Evolutionary conservation across 495 filamentous ascomycete genomes (phyloP), one percentile per base, ranked within the genome.

Genomic region (Penicillium roqueforti): DNA sequence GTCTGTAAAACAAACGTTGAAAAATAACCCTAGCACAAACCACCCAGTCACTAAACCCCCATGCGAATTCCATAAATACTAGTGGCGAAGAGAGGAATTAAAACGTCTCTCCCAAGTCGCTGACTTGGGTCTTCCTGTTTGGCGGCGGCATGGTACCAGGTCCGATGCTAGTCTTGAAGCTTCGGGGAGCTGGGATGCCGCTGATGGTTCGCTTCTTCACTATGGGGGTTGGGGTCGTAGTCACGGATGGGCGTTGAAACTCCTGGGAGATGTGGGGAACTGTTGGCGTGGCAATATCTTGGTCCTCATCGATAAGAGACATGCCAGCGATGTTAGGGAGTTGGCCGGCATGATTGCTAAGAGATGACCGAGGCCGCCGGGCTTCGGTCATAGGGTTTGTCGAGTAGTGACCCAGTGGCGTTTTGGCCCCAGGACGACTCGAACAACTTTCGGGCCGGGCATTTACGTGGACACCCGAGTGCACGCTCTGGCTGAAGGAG

Each of bases 101-200:
- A 65, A 80, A 88, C 25, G 84, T 86, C 70, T 88, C 85, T 13
- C 84, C 84, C n/a, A 88, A 69, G 53, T 81, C 84, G 59, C 74
- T 79, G 56, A 80, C 62, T 61, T 79, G 80, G 49, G 79, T 65
- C 63, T 71, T 71, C 49, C 70, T 55, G 44, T 69, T 68, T 7
- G 80, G 78, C 22, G 80, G 80, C 29, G 76, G 76, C 82, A 84
- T 79, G 50, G 70, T 70, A 47, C 78, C 74, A 38, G 75, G 62
- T 44, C 75, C 69, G 32, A 70, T 54, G 52, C 76, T 75, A 51
- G 76, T 73, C 77, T 75, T 70, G 75, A 75, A 68, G 76, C 70
- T 67, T 65, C 71, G 63, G 26, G 76, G 78, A 44, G 72, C 67
- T 22, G 81, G 77, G 40, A 86, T 82, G 20, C 84, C 81, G 36